These are phyloP conservation scores for Stemphylium beticola DNA, from an alignment of 2,329 filamentous ascomycete genomes.

Conservation along the genomic window DNA sequence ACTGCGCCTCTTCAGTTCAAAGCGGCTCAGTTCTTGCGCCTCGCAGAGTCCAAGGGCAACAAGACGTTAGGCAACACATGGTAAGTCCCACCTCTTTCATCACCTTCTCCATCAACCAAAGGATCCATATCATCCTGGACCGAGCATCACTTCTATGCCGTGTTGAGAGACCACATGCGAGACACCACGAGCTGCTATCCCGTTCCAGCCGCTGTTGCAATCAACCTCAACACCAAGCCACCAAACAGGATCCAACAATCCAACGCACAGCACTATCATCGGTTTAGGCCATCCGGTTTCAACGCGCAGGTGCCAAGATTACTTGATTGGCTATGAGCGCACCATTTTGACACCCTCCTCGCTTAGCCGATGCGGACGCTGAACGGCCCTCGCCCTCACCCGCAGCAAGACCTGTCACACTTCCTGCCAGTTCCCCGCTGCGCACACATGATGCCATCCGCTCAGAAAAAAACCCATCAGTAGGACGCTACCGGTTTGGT, in stretches of 20 bases:
- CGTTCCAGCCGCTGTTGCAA: slow-evolving; percentile 19
- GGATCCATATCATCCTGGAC: slow-evolving; percentile 29
- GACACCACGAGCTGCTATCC: slow-evolving; percentile 16
- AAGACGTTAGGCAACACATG: slow-evolving; percentile 94
- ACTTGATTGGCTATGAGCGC: slow-evolving; percentile 32
- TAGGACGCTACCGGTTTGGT: slow-evolving; percentile 13
- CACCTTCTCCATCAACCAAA: slow-evolving; percentile 14
- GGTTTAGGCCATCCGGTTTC: slow-evolving; percentile 33
- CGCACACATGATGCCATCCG: slow-evolving; percentile 25
- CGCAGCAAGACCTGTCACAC: slow-evolving; percentile 44
- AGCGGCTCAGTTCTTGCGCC: slow-evolving; percentile 88
- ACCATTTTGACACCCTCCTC: slow-evolving; percentile 32
- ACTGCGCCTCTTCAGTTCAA: slow-evolving; percentile 66
- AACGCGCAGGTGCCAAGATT: slow-evolving; percentile 40
- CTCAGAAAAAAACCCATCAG: slow-evolving; percentile 14
- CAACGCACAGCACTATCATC: slow-evolving; percentile 25
- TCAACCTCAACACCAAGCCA: slow-evolving; percentile 35
- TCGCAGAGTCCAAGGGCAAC: slow-evolving; percentile 85
- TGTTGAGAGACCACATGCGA: slow-evolving; percentile 12
- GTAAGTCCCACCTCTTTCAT: slow-evolving; percentile 58
- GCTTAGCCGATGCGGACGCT: slow-evolving; percentile 40
- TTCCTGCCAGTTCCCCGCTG: slow-evolving; percentile 25
- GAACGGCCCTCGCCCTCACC: slow-evolving; percentile 39
- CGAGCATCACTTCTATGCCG: slow-evolving; percentile 20
- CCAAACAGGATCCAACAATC: slow-evolving; percentile 30